A percentile compares a stretch with the other conserved stretches of the same genome.
phyloP scores from a whole-genome alignment of 352 stramenopile species.

The Phytopythium sindhum region DNA sequence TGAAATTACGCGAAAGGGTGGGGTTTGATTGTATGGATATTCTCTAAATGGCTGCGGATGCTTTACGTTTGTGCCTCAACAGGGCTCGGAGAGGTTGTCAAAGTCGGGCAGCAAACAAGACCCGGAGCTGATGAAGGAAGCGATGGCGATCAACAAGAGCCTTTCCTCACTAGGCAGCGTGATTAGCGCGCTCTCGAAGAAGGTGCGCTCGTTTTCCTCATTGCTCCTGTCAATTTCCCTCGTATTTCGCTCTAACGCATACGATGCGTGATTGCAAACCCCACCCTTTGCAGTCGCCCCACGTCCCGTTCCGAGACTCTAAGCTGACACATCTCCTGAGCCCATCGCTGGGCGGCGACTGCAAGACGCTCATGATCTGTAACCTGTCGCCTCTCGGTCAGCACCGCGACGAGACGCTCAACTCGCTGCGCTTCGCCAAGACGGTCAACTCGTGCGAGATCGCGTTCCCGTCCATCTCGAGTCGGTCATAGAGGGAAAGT shows the following conservation, averaged over 20 bases:
- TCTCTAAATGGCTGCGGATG: background rate
- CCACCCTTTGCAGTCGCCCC: slow-evolving; percentile 32
- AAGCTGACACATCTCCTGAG: slow-evolving; percentile 88
- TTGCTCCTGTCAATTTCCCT: background rate
- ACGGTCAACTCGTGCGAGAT: slow-evolving; percentile 89
- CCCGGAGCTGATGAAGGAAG: slow-evolving; percentile 79
- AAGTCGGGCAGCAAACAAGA: slow-evolving; percentile 76
- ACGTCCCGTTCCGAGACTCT: slow-evolving; percentile 87
- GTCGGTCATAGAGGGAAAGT: slow-evolving; percentile 14
- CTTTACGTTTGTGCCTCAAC: background rate
- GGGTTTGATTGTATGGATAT: background rate
- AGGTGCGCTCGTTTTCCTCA: slow-evolving; percentile 32
- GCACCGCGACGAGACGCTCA: slow-evolving; percentile 82
- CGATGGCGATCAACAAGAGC: slow-evolving; percentile 87
- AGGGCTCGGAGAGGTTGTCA: slow-evolving; percentile 83
- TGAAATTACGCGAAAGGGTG: background rate
- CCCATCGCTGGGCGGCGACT: slow-evolving; percentile 79
- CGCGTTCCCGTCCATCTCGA: slow-evolving; percentile 52
- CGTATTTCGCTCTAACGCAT: background rate
- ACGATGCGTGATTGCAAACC: background rate
- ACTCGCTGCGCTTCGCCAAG: slow-evolving; percentile 86
- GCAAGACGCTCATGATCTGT: slow-evolving; percentile 91
- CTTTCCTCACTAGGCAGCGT: slow-evolving; percentile 82
- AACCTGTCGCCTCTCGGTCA: slow-evolving; percentile 76
- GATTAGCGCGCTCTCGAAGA: slow-evolving; percentile 77